phyloP scores from a whole-genome alignment of 768 basidiomycete genomes.

The Mycena albidolilacea region DNA sequence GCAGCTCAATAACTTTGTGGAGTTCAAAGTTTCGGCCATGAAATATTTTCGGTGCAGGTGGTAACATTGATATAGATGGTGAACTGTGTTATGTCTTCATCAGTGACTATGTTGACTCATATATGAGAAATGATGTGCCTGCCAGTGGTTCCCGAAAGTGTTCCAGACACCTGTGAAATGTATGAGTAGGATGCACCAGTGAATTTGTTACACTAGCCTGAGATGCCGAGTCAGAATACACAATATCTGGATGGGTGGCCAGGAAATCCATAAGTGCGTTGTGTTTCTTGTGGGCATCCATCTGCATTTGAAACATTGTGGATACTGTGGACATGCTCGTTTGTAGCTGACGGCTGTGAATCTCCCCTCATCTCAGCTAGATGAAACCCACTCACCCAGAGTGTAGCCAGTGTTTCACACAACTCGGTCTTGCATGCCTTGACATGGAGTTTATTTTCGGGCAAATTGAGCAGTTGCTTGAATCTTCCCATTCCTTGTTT shows the following conservation, averaged over 20 bases:
- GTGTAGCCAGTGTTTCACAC: not conserved
- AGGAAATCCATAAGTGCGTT: not conserved
- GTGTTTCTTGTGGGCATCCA: slow-evolving; percentile 1
- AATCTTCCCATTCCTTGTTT: not conserved
- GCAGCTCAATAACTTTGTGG: too few species aligned
- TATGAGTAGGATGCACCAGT: not conserved
- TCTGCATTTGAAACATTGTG: not conserved
- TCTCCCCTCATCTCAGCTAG: not conserved
- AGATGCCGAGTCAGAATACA: not conserved
- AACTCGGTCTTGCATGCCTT: slow-evolving; percentile 2
- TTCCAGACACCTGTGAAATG: not conserved
- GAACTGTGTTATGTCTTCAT: slow-evolving; percentile 2
- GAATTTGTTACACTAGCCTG: not conserved
- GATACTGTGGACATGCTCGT: not conserved
- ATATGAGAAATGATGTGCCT: not conserved
- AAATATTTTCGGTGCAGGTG: not conserved
- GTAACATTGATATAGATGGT: slow-evolving; percentile 4
- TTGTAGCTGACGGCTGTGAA: not conserved
- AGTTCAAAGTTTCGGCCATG: too few species aligned
- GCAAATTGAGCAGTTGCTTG: slow-evolving; percentile 4
- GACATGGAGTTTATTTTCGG: not conserved
- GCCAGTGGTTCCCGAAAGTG: not conserved
- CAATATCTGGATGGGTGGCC: slow-evolving; percentile 7
- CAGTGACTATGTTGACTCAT: not conserved
- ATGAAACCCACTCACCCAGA: not conserved